A percentile compares a stretch with the other conserved stretches of the same genome.
Conservation (phyloP, 176 grass and related monocot species). For the Poa pratensis region DNA sequence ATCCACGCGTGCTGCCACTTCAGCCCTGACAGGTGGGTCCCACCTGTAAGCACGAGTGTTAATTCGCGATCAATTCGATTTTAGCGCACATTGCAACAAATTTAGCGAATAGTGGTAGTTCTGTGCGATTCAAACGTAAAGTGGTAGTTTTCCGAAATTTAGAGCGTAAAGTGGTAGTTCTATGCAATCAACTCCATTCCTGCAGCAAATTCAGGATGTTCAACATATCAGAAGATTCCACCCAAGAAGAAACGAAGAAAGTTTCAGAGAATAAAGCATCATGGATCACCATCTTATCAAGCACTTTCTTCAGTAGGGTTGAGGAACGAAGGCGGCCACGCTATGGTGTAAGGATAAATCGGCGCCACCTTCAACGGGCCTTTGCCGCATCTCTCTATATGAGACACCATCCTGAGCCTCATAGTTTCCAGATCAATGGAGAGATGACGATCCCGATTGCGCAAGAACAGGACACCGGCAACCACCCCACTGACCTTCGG, state of each 20-base stretch:
- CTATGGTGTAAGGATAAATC: constrained; percentile 25
- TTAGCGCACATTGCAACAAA: too few species aligned
- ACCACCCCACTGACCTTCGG: constrained; percentile 26
- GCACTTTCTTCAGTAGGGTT: constrained; percentile 24
- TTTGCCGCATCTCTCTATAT: neutral
- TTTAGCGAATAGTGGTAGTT: too few species aligned
- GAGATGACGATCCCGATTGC: constrained; percentile 10
- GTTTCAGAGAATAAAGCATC: too few species aligned
- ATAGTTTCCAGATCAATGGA: constrained; percentile 51
- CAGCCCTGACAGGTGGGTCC: too few species aligned
- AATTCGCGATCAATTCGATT: too few species aligned
- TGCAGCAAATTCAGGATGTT: constrained; percentile 1
- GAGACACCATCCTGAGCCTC: constrained; percentile 14
- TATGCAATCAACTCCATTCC: too few species aligned
- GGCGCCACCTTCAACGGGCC: neutral
- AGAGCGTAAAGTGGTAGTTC: too few species aligned
- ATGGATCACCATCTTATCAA: constrained; percentile 11
- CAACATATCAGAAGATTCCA: neutral
- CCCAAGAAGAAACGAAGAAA: too few species aligned
- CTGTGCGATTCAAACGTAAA: too few species aligned
- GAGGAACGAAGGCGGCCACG: constrained; percentile 34
- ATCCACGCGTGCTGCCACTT: too few species aligned
- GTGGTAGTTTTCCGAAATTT: too few species aligned
- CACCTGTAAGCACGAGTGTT: too few species aligned
- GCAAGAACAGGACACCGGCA: constrained; percentile 39